These are phyloP conservation scores for Adansonia grandidieri DNA, from an alignment of 441 rosid species.

Conservation along the genomic window DNA sequence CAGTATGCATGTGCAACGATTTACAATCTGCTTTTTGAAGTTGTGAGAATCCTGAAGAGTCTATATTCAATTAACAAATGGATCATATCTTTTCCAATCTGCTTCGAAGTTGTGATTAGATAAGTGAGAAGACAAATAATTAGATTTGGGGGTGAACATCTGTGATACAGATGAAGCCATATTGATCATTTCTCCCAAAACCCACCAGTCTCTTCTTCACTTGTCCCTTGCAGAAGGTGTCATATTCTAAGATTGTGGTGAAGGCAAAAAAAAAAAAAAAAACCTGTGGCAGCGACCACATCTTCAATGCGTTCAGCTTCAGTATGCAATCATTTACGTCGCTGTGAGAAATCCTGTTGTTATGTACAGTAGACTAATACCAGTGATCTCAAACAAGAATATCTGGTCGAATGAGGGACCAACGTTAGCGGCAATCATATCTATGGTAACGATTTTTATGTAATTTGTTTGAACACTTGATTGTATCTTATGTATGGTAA, in stretches of 20 bases:
- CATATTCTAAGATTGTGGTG: slow-evolving; percentile 67
- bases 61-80: neutral
- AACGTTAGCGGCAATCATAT: neutral
- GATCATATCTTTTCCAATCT: neutral
- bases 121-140: neutral
- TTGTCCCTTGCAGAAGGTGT: slow-evolving; percentile 45
- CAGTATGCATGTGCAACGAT: slow-evolving; percentile 5
- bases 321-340: too few species aligned
- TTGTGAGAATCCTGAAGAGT: neutral
- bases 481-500: neutral
- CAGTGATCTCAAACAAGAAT: neutral
- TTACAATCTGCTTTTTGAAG: neutral
- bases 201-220: slow-evolving; percentile 51
- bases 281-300: slow-evolving; percentile 36
- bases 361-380: slow-evolving; percentile 34
- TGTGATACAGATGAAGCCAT: neutral
- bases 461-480: neutral
- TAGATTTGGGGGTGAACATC: neutral
- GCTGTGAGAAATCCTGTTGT: slow-evolving; percentile 64
- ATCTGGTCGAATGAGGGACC: neutral
- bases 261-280: slow-evolving; percentile 38
- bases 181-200: slow-evolving; percentile 27
- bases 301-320: slow-evolving; percentile 53
- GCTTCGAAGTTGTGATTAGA: neutral
- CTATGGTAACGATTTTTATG: neutral